Base-by-base conservation (phyloP, 805 yeast genomes). In the Metschnikowia arizonensis region DNA sequence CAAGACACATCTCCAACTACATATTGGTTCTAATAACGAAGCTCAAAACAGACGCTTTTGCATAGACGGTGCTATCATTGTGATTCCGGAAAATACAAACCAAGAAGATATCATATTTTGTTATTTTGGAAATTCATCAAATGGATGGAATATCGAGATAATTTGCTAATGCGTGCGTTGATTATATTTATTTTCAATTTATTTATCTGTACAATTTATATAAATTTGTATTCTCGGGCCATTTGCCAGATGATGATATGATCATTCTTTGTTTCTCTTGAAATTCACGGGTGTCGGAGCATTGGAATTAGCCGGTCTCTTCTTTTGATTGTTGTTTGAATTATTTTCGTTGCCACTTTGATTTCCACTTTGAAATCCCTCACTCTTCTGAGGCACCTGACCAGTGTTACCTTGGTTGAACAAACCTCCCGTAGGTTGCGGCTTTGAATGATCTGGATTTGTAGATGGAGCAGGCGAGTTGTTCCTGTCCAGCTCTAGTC, bases 21-120 rank as follows among this genome's bases (percentile, higher is more conserved):
- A 45, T 3, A 48, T 56, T 3, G 40, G 31, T 4, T 41, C 54
- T 25, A 45, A 57, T 3, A 37, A 42, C 15, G 42, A 47, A 7
- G 35, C 44, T 3, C 57, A 55, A 10, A 55, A 66, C n/a, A 64
- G 76, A 49, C 64, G 88, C 28, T 73, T 83, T 59, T 85, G 91
- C 56, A 57, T 85, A 10, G 93, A 85, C 60, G 93, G 93, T 0
- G 64, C 75, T 15, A 81, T 79, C 18, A 51, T 68, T 12, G 55
- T 45, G 11, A 40, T 65, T 11, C 73, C 74, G 1, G 61, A 47
- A 9, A 12, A 15, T 5, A 21, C 7, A 1, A 36, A 12, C 5
- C 37, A 35, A 17, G 25, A 18, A 2, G 21, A 15, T 3, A 18
- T 51, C 19, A 30, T n/a, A 3, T 34, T 53, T 19, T 11, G 42